Base-by-base conservation (phyloP, 129 eudicot species). In the Ambrosia artemisiifolia region DNA sequence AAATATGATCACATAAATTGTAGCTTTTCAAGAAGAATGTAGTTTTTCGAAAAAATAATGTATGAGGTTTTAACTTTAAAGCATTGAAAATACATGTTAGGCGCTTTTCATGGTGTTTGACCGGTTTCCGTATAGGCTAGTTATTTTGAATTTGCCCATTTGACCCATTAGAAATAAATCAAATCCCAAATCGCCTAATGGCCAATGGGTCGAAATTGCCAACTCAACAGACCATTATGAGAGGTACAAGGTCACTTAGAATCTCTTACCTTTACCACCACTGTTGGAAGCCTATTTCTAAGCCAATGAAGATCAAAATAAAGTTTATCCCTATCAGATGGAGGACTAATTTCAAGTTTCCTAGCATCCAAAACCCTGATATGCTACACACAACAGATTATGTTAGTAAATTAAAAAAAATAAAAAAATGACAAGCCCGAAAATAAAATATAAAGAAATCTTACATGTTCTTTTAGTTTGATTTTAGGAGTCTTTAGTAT, bases 251-350 rank as follows among this genome's bases (percentile, higher is more conserved):
- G 38, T 70, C 19, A 60, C 19, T 63, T 67, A 24, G 30, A 34
- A 59, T 43, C 43, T 11, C 86, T 78, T 71, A 89, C 98, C 98
- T 84, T 85, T 28, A 94, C 98, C 19, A 94, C 88, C 33, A 88
- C 87, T 32, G 80, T 74, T n/a, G 93, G 83, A 66, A 94, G 97
- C 83, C 47, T 87, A 67, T 88, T 83, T 80, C 78, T 84, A 48
- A 80, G 83, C 72, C 74, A 65, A 56, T 94, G 92, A 47, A 90
- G 92, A 48, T 83, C 90, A 71, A 90, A 94, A 71, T 86, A 87
- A 53, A 86, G 88, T 56, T 80, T 82, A 63, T 73, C 75, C 77
- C 67, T 90, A 28, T 94, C 93, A 69, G 80, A 80, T 20, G 71
- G 56, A 60, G 82, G 84, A 64, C 38, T 46, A 43, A 94, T 75